Percentiles rank a stretch among this genome's conserved stretches.
phyloP scores from a whole-genome alignment of 192 early-diverging fungal genomes.

The Diversispora epigaea region DNA sequence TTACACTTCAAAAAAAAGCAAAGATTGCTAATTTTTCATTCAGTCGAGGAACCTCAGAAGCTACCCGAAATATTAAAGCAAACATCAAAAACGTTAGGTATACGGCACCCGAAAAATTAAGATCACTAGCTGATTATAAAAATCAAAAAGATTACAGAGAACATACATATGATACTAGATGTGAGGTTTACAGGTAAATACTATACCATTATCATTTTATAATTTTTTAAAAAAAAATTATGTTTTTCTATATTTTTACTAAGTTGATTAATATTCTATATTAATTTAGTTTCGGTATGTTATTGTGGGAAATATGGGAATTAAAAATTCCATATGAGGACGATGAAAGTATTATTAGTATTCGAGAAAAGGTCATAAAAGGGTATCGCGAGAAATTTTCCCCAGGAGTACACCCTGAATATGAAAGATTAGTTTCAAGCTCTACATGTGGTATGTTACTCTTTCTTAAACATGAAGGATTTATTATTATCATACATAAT shows the following conservation, averaged over 20 bases:
- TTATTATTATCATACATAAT: too few relatives aligned
- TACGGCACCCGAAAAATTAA: conserved; percentile 21
- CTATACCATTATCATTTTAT: neutral
- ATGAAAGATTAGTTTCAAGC: neutral
- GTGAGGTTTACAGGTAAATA: conserved; percentile 17
- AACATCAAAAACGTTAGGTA: neutral
- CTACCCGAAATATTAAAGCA: neutral
- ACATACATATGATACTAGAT: conserved; percentile 5
- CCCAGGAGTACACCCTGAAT: neutral
- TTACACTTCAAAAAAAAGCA: neutral
- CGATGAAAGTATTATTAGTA: neutral
- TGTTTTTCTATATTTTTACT: too few relatives aligned
- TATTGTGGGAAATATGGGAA: conserved; percentile 20
- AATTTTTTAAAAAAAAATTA: neutral
- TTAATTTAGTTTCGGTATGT: conserved; percentile 11
- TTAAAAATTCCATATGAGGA: conserved; percentile 14
- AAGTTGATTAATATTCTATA: too few relatives aligned
- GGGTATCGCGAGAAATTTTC: neutral
- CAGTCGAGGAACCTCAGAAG: neutral
- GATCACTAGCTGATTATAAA: too few relatives aligned
- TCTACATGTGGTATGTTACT: too few relatives aligned
- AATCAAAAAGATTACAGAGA: neutral
- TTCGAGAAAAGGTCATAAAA: neutral
- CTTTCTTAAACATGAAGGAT: too few relatives aligned
- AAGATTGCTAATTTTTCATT: conserved; percentile 44